Conservation (phyloP, 2,329 filamentous ascomycete genomes). For the Aspergillus sp. region DNA sequence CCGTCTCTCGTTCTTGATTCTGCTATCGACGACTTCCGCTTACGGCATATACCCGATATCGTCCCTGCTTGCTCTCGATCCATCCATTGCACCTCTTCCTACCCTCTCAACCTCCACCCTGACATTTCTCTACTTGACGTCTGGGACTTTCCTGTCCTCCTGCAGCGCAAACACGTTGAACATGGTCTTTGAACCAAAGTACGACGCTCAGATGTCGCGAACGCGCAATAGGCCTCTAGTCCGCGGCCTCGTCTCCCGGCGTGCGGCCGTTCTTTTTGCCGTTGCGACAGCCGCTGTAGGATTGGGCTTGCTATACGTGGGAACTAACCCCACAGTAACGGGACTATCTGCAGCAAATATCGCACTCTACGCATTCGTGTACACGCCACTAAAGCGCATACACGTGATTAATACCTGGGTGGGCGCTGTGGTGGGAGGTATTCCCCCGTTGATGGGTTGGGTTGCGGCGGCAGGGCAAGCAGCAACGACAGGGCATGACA, state of each 20-base stretch:
- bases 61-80: constrained; percentile 77
- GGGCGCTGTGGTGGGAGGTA: constrained; percentile 86
- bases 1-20: constrained; percentile 84
- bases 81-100: constrained; percentile 57
- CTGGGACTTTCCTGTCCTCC: constrained; percentile 83
- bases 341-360: constrained; percentile 85
- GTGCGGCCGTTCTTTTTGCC: constrained; percentile 76
- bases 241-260: constrained; percentile 70
- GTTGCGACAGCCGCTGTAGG: constrained; percentile 69
- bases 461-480: constrained; percentile 88
- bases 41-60: constrained; percentile 94
- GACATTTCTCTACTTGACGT: constrained; percentile 88
- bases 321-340: constrained; percentile 91
- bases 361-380: constrained; percentile 82
- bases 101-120: constrained; percentile 75
- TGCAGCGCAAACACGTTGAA: constrained; percentile 92
- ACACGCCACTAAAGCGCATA: constrained; percentile 88
- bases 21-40: constrained; percentile 84
- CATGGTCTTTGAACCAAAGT: constrained; percentile 91
- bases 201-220: constrained; percentile 90
- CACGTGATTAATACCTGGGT: constrained; percentile 92
- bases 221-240: constrained; percentile 89
- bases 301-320: constrained; percentile 73
- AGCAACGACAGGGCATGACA: constrained; percentile 68
- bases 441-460: constrained; percentile 98